phyloP scores from a whole-genome alignment of 768 basidiomycete species.

The Ephemerocybe angulata region DNA sequence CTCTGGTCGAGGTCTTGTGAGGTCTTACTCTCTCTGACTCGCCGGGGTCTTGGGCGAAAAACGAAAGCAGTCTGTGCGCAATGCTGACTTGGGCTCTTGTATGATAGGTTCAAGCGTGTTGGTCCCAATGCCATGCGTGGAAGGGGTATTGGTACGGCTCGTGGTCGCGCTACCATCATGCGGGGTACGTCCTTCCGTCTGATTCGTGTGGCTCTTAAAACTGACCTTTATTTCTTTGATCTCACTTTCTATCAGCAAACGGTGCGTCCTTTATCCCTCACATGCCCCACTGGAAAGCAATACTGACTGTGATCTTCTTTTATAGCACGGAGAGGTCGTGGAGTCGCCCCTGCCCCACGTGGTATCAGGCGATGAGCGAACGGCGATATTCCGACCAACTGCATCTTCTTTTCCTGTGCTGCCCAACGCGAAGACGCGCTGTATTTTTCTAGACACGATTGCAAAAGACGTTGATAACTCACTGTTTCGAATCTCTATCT shows the following conservation, averaged over 20 bases:
- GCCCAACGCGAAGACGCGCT: too few species aligned
- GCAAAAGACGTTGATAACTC: too few species aligned
- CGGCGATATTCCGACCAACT: neutral
- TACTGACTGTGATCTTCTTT: conserved; percentile 9
- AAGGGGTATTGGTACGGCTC: conserved; percentile 97
- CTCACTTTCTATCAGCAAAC: conserved; percentile 40
- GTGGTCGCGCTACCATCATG: conserved; percentile 98
- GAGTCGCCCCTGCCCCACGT: conserved; percentile 65
- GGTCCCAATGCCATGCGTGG: conserved; percentile 99
- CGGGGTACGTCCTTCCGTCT: conserved; percentile 59
- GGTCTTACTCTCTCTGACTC: too few species aligned
- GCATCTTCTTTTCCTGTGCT: neutral
- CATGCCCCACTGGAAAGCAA: conserved; percentile 12
- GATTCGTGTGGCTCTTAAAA: conserved; percentile 3
- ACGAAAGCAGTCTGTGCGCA: too few species aligned
- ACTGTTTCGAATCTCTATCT: too few species aligned
- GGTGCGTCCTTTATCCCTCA: conserved; percentile 41
- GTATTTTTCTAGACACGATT: too few species aligned
- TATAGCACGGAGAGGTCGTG: conserved; percentile 83
- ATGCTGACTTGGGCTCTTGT: too few species aligned
- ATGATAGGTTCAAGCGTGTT: conserved; percentile 92
- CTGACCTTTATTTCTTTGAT: conserved; percentile 8
- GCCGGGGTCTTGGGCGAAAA: too few species aligned
- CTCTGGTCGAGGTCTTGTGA: too few species aligned
- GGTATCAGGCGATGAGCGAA: conserved; percentile 73